Conservation (phyloP, 768 basidiomycete species). For the Bullera alba region DNA sequence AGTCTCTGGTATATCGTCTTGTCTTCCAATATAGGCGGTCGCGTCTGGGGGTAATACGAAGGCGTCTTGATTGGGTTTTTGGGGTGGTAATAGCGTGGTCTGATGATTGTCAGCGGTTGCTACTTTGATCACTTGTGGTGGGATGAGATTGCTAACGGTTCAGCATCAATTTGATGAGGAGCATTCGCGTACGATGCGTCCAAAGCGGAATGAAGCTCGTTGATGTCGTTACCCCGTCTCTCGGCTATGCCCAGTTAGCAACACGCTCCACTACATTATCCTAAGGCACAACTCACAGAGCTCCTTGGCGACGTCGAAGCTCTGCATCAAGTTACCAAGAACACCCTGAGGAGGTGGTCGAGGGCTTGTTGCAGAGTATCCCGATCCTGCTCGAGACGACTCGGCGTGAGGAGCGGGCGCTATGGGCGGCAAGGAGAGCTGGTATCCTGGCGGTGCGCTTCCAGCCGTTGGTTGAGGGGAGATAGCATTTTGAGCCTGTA, state of each 20-base stretch:
- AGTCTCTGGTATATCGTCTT: conserved; percentile 79
- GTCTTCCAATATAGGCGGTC: conserved; percentile 70
- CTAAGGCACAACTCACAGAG: conserved; percentile 57
- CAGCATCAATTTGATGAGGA: conserved; percentile 89
- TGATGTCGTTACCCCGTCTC: conserved; percentile 57
- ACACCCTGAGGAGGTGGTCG: conserved; percentile 48
- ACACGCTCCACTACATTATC: background rate
- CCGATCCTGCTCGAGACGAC: conserved; percentile 15
- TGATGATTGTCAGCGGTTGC: conserved; percentile 41
- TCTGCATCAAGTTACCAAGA: conserved; percentile 86
- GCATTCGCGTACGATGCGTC: conserved; percentile 83
- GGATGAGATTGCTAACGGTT: conserved; percentile 58
- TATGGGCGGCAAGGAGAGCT: background rate
- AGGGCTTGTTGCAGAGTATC: background rate
- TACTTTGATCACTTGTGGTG: conserved; percentile 1
- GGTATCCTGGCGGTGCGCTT: background rate
- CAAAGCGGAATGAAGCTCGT: conserved; percentile 84
- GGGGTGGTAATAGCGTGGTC: conserved; percentile 95
- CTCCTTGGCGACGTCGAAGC: conserved; percentile 93
- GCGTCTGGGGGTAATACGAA: conserved; percentile 85
- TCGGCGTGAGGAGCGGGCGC: conserved; percentile 44
- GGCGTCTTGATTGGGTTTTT: conserved; percentile 87
- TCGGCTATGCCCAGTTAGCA: conserved; percentile 22
- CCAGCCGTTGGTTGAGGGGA: conserved; percentile 5
- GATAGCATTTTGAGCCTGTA: background rate